phyloP scores from a whole-genome alignment of 257 asterid genomes.

The Solanum dulcamara region DNA sequence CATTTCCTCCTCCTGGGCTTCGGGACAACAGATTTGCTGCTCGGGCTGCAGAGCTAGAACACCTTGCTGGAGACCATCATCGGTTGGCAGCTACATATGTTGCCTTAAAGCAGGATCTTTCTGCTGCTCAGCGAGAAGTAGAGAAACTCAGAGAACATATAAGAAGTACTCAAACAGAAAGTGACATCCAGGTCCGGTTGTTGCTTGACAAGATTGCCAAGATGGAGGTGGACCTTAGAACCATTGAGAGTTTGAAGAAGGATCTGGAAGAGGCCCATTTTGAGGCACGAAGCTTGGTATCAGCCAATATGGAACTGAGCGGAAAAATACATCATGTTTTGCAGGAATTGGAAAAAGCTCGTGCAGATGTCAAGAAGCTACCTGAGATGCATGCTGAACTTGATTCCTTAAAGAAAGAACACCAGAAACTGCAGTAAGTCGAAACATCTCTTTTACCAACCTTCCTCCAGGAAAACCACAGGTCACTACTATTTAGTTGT shows the following conservation, averaged over 20 bases:
- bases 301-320: conserved; percentile 40
- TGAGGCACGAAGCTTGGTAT: conserved; percentile 50
- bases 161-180: conserved; percentile 52
- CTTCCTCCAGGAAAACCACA: neutral
- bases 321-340: conserved; percentile 40
- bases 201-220: conserved; percentile 59
- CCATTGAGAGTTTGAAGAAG: conserved; percentile 31
- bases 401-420: conserved; percentile 53
- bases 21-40: conserved; percentile 35
- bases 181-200: conserved; percentile 62
- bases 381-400: conserved; percentile 54
- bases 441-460: neutral
- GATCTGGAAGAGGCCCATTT: conserved; percentile 43
- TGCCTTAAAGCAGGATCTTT: conserved; percentile 52
- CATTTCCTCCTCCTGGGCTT: conserved; percentile 20
- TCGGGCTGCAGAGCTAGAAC: conserved; percentile 51
- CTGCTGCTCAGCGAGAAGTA: conserved; percentile 43
- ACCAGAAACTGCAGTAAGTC: conserved; percentile 61
- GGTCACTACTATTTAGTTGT: neutral
- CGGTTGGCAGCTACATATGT: conserved; percentile 47
- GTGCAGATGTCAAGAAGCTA: conserved; percentile 33
- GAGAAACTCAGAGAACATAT: conserved; percentile 51
- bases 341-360: conserved; percentile 42
- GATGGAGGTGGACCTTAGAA: conserved; percentile 47
- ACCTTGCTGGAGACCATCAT: conserved; percentile 54